These are phyloP conservation scores for Talaromyces piceae DNA, from an alignment of 2,329 filamentous ascomycete genomes.

Conservation along the genomic window DNA sequence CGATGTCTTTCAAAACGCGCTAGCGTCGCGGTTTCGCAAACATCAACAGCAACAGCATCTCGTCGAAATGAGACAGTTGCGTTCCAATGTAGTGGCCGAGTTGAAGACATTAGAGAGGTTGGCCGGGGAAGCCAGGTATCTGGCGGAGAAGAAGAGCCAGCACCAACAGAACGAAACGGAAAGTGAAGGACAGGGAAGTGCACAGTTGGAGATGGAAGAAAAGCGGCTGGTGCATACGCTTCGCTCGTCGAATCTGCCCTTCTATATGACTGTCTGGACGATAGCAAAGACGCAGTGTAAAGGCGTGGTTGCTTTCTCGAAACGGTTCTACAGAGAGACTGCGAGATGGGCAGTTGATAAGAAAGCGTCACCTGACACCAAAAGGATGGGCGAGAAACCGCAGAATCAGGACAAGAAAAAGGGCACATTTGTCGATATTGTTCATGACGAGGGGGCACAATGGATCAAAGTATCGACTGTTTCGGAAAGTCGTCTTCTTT, in stretches of 20 bases:
- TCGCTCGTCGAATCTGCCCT: conserved; percentile 59
- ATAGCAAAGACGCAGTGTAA: conserved; percentile 49
- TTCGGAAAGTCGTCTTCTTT: conserved; percentile 56
- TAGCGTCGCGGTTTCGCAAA: conserved; percentile 35
- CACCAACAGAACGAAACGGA: background rate
- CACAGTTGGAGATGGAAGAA: conserved; percentile 14
- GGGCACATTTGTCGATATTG: conserved; percentile 56
- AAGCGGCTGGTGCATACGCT: conserved; percentile 47
- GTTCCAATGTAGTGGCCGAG: conserved; percentile 42
- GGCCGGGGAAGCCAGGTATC: conserved; percentile 17
- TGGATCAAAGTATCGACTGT: conserved; percentile 65
- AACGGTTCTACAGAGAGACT: conserved; percentile 47
- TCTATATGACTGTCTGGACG: conserved; percentile 57
- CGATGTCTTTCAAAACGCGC: conserved; percentile 35
- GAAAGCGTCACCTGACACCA: conserved; percentile 8
- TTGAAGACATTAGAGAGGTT: conserved; percentile 42
- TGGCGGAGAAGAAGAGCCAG: background rate
- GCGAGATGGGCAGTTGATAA: background rate
- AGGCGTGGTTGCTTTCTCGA: conserved; percentile 51
- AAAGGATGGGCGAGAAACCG: conserved; percentile 14
- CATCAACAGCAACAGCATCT: conserved; percentile 28
- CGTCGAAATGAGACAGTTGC: conserved; percentile 46
- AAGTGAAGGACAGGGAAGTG: conserved; percentile 18
- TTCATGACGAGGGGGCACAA: conserved; percentile 54
- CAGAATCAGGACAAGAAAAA: conserved; percentile 38